Base-by-base conservation (phyloP, 768 basidiomycete species). In the Pleurotus tuber-regium region DNA sequence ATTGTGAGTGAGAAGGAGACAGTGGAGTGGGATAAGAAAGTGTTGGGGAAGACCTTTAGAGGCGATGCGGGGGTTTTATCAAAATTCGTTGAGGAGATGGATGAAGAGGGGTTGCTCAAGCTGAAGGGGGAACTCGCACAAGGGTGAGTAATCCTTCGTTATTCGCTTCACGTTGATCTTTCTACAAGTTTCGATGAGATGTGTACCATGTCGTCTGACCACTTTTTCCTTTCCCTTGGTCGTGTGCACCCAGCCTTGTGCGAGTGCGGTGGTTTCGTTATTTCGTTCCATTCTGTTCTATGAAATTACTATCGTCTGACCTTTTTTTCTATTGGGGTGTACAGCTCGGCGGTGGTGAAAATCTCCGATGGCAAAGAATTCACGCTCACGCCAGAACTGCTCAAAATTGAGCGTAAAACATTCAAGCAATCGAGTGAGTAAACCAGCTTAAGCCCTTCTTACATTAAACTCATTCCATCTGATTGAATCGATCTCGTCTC, bases 41-140 rank as follows among this genome's bases (percentile, higher is more conserved):
- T 70, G 21, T 74, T 98, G 52, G 97, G 94, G 14, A 92, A 92
- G 75, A 86, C 84, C 54, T 92, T 92, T 70, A 92, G 89, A 65
- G 83, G 82, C 62, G 91, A 94, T 51, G 83, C 88, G n/a, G 83
- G 75, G 14, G 58, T 70, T 1, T 72, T 93, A 42, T 80, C 82
- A 67, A 81, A 81, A 59, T 60, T 75, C 30, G 78, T 98, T 21
- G 78, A 80, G 28, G 77, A 72, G 26, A 72, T 96, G 70, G 77
- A 79, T 51, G 84, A 94, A 68, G 70, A 77, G 18, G 76, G 77
- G 49, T 70, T 99, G 48, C 60, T 74, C 50, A 78, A 73, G 54
- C 65, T 94, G 43, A 87, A 90, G 67, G 77, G 74, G 35, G 83
- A 89, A 59, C 79, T 98, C 44, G 76, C 72, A 35, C 76, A 86